Base-by-base conservation (phyloP, 2,329 filamentous ascomycete species). In the Lachnellula willkommii region DNA sequence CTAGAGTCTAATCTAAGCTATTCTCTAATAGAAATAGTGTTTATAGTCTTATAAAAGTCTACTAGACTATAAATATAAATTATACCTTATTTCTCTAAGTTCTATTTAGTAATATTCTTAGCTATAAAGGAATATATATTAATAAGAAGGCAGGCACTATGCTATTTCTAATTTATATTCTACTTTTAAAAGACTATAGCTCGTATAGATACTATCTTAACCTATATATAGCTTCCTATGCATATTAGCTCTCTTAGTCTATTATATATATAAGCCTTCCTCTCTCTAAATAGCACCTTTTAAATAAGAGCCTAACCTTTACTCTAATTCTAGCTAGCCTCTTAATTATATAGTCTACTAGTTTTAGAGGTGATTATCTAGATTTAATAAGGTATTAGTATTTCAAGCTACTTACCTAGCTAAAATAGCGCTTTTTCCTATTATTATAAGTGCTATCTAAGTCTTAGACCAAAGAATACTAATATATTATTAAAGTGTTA, bases 181-280 rank as follows among this genome's bases (percentile, higher is more conserved):
- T 56, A 24, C 50, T 56, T 53, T 56, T 53, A 56, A 43, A 56
- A 56, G 50, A 56, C 50, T 56, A n/a, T 36, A 56, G 36, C 14
- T 53, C 57, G 54, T 51, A 50, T 59, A 26, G 49, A 45, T 53
- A 58, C 62, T 2, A 50, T 37, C 15, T 50, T 50, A 15, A 50
- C 37, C 36, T 40, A 48, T 55, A 55, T 52, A 52, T 55, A 28
- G 48, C 47, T 55, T 52, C 48, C 48, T 20, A 22, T 47, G 48
- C 28, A 28, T 52, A 17, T 55, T 47, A 22, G 48, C 15, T 55
- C 48, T 55, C 48, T 55, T 42, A 20, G 52, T 35, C 42, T 28
- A 53, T 53, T 53, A 53, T 56, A 52, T 56, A 56, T 56, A 52
- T 52, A n/a, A 52, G 49, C 49, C 49, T 26, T 52, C 49, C 42